phyloP scores from a whole-genome alignment of 2,329 filamentous ascomycete species.

The Fusarium sp. region DNA sequence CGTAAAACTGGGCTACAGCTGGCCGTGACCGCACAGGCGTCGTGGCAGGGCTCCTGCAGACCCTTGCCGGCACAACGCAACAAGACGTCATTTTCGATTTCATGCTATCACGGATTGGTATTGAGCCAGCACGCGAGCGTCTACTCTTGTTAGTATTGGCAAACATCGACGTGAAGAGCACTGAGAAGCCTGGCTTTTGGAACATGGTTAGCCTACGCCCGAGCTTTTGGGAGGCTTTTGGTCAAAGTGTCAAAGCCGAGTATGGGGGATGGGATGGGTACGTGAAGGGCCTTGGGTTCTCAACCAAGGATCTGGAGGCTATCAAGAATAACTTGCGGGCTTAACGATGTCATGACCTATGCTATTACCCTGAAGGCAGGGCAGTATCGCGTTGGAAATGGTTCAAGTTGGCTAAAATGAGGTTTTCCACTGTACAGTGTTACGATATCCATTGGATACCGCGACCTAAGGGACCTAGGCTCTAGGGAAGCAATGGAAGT shows the following conservation, averaged over 20 bases:
- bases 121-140: conserved; percentile 58
- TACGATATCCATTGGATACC: not conserved
- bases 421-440: not conserved
- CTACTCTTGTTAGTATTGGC: conserved; percentile 54
- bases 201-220: conserved; percentile 56
- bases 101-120: conserved; percentile 62
- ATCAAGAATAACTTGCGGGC: conserved; percentile 56
- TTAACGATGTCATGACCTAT: not conserved
- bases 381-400: not conserved
- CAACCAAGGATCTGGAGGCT: conserved; percentile 52
- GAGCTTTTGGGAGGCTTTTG: conserved; percentile 56
- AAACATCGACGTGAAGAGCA: conserved; percentile 47
- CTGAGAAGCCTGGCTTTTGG: conserved; percentile 57
- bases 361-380: not conserved
- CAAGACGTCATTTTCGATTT: conserved; percentile 58
- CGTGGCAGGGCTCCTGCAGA: conserved; percentile 58
- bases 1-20: conserved; percentile 44
- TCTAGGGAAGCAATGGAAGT: not conserved
- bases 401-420: not conserved
- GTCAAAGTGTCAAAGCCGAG: conserved; percentile 51
- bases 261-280: conserved; percentile 61
- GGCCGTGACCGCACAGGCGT: conserved; percentile 64
- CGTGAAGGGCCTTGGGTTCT: conserved; percentile 56
- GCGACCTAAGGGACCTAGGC: not conserved
- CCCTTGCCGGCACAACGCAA: conserved; percentile 56